These are phyloP conservation scores for Straminergon stramineum DNA, from an alignment of 225 moss, liverwort and hornwort genomes.

Conservation along the genomic window DNA sequence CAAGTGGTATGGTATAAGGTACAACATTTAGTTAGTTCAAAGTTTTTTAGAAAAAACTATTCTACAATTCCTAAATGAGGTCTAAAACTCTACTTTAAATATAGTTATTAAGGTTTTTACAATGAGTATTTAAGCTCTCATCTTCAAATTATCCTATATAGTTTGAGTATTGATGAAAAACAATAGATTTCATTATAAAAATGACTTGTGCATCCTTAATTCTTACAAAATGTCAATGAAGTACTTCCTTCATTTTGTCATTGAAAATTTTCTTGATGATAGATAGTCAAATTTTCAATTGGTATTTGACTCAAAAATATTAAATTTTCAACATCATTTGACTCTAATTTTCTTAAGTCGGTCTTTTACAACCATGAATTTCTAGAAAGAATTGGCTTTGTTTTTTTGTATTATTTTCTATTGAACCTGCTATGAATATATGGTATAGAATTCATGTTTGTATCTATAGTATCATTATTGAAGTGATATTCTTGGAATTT, in stretches of 20 bases:
- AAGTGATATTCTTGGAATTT: neutral
- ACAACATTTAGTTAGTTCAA: neutral
- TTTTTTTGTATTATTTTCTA: neutral
- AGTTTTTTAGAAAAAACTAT: neutral
- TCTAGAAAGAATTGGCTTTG: neutral
- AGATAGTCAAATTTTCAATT: neutral
- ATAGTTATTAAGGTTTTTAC: no score
- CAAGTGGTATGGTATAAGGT: rapidly evolving
- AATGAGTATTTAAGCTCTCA: neutral
- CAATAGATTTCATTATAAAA: neutral
- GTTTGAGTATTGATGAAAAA: neutral
- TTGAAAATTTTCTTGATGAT: neutral
- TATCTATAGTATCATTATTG: neutral
- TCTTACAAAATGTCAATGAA: neutral
- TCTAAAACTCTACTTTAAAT: neutral
- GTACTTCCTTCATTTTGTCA: neutral
- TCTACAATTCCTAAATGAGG: no score
- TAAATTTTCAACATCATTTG: rapidly evolving
- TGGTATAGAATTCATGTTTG: neutral
- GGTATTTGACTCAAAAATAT: neutral
- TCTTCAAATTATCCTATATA: neutral
- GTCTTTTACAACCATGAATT: neutral
- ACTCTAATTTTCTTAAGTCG: neutral
- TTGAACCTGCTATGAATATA: neutral
- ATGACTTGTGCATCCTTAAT: rapidly evolving